These are phyloP conservation scores for Solanum corneliomulleri DNA, from an alignment of 257 asterid species.

Conservation along the genomic window DNA sequence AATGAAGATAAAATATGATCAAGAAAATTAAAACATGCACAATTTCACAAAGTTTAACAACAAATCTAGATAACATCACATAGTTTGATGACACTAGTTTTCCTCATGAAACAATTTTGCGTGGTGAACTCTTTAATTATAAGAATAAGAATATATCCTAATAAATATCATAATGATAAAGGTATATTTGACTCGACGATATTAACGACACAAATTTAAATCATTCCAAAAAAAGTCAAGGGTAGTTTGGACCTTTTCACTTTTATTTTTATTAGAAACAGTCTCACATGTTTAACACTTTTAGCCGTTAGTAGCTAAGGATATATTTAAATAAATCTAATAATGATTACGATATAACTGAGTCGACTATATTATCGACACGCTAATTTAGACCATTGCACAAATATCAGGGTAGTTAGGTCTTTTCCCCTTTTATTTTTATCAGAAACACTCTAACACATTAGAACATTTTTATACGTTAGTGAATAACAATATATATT, in stretches of 20 bases:
- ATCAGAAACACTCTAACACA: background rate
- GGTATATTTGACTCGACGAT: too few species aligned
- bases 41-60: background rate
- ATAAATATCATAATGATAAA: background rate
- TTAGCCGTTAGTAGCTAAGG: background rate
- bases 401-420: background rate
- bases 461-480: background rate
- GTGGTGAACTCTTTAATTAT: background rate
- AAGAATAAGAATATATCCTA: too few species aligned
- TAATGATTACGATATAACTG: background rate
- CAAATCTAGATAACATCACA: background rate
- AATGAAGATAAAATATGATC: accelerated
- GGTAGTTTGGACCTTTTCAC: too few species aligned
- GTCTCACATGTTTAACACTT: background rate
- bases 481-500: background rate
- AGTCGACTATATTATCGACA: background rate
- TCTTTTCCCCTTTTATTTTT: background rate
- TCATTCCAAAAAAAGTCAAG: too few species aligned
- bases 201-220: too few species aligned
- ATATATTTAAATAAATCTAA: background rate
- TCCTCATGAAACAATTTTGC: background rate
- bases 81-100: background rate
- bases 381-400: background rate
- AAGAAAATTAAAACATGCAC: background rate
- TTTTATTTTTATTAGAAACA: too few species aligned